Evolutionary conservation across 2,329 filamentous ascomycete genomes (phyloP).

Genomic region (Cladobotryum protrusum): DNA sequence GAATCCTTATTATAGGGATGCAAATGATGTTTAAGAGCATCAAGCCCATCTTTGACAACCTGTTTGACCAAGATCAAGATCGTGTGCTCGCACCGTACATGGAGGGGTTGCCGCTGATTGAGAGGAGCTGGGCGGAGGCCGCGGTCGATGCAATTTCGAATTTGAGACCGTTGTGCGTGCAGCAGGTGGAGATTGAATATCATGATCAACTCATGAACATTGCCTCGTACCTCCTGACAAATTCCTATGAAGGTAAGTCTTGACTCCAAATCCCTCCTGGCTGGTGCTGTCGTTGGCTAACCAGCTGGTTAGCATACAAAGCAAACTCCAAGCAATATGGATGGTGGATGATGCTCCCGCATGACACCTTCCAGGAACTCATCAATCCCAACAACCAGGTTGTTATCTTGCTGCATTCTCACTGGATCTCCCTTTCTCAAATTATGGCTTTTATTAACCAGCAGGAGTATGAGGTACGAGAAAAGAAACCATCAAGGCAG

Average conservation of each 20-base stretch:
- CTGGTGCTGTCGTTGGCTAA: not conserved
- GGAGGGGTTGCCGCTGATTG: conserved; percentile 39
- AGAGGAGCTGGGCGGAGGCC: conserved; percentile 38
- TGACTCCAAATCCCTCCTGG: not conserved
- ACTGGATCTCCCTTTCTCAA: conserved; percentile 50
- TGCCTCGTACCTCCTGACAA: conserved; percentile 45
- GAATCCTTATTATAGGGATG: conserved; percentile 48
- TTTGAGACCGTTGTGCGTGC: conserved; percentile 38
- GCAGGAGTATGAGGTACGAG: conserved; percentile 30
- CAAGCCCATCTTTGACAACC: conserved; percentile 44
- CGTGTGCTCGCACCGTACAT: conserved; percentile 40
- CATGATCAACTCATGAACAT: conserved; percentile 39
- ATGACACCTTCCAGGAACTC: conserved; percentile 44
- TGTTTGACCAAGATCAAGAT: conserved; percentile 36
- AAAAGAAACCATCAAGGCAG: conserved; percentile 21
- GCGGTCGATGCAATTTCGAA: conserved; percentile 38
- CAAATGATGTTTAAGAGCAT: conserved; percentile 47
- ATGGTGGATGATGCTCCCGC: conserved; percentile 54
- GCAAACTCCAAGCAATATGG: conserved; percentile 44
- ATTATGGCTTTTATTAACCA: conserved; percentile 46
- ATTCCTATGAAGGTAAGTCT: conserved; percentile 46
- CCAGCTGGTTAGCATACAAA: conserved; percentile 38
- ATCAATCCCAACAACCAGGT: conserved; percentile 42
- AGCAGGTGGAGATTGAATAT: conserved; percentile 41
- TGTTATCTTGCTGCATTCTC: conserved; percentile 42